These are phyloP conservation scores for Paramecium biaurelia DNA, from an alignment of 73 alveolate genomes.

Conservation along the genomic window DNA sequence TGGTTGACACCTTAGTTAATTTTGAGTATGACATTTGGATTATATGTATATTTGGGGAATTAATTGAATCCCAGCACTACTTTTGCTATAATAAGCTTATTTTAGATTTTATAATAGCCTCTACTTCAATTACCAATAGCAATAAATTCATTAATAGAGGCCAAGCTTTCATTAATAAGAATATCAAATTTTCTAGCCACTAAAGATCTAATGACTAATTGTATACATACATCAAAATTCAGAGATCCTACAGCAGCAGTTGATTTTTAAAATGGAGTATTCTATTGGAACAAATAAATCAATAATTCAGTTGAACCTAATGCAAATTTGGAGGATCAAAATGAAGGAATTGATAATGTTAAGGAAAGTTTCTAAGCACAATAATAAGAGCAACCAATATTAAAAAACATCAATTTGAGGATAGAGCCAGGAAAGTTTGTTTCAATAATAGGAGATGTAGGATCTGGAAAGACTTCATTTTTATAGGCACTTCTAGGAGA, in stretches of 20 bases:
- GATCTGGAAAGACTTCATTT: conserved; percentile 64
- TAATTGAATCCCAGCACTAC: conserved; percentile 73
- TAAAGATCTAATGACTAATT: background rate
- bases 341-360: background rate
- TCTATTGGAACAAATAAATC: background rate
- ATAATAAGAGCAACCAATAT: background rate
- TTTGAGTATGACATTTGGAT: conserved; percentile 68
- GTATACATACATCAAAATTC: background rate
- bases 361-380: background rate
- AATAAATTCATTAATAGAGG: conserved; percentile 70
- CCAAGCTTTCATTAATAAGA: conserved; percentile 78
- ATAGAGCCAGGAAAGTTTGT: conserved; percentile 1
- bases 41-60: conserved; percentile 73
- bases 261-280: background rate
- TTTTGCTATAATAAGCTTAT: conserved; percentile 73
- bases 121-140: conserved; percentile 81
- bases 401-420: conserved; percentile 11
- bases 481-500: conserved; percentile 57
- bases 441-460: conserved; percentile 63
- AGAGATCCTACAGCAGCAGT: background rate
- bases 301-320: background rate
- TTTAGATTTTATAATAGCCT: conserved; percentile 78
- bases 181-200: background rate
- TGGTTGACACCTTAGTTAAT: conserved; percentile 75
- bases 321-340: background rate